Evolutionary conservation across 352 stramenopile species (phyloP).

Genomic region (Detonula confervacea): DNA sequence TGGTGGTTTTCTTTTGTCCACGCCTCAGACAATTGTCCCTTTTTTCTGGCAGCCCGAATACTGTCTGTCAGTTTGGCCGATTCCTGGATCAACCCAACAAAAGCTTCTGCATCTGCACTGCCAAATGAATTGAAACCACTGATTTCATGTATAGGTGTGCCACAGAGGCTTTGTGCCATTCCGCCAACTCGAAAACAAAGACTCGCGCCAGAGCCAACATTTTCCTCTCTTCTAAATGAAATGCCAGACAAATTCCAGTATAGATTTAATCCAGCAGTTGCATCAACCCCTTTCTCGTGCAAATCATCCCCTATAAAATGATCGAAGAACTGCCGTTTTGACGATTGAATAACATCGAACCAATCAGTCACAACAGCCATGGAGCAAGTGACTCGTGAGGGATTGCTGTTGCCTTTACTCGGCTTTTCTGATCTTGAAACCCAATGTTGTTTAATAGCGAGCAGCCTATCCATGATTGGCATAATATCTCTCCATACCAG

Average conservation of each 20-base stretch:
- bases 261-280: conserved; percentile 18
- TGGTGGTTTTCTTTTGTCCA: conserved; percentile 23
- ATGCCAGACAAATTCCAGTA: conserved; percentile 41
- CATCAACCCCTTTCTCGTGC: conserved; percentile 16
- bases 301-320: conserved; percentile 14
- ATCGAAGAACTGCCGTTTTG: conserved; percentile 33
- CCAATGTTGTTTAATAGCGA: conserved; percentile 34
- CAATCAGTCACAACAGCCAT: conserved; percentile 24
- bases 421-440: neutral
- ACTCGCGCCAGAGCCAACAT: neutral
- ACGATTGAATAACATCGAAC: conserved; percentile 19
- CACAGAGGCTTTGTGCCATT: conserved; percentile 31
- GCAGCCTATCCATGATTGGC: conserved; percentile 26
- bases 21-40: neutral
- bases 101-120: conserved; percentile 4
- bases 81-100: conserved; percentile 24
- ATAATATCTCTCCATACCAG: conserved; percentile 32
- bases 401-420: neutral
- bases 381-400: conserved; percentile 10
- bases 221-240: neutral
- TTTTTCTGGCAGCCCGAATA: conserved; percentile 1
- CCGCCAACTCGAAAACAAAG: conserved; percentile 22
- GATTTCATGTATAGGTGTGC: neutral
- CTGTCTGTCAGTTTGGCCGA: conserved; percentile 13
- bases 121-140: too few relatives aligned